Conservation (phyloP, 192 early-diverging fungal species). For the Dissophora ornata region DNA sequence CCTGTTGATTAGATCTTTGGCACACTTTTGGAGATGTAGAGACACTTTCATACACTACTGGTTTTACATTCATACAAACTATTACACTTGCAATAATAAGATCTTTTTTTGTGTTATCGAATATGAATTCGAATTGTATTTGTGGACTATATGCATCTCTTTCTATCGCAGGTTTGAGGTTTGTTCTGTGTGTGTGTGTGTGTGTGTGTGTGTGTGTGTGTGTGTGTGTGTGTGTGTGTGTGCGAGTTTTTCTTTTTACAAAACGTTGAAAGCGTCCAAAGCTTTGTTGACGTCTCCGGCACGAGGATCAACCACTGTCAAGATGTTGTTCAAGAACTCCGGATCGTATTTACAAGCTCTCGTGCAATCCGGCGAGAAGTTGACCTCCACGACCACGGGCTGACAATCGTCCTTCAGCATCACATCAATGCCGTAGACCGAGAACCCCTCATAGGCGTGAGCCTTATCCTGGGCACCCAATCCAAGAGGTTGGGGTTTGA, state of each 20-base stretch:
- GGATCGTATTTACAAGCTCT: slow-evolving; percentile 61
- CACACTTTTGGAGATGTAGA: slow-evolving; percentile 44
- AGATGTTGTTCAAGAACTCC: slow-evolving; percentile 61
- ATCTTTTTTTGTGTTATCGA: no score
- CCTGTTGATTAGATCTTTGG: slow-evolving; percentile 32
- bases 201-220: background rate
- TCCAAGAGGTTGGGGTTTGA: slow-evolving; percentile 56
- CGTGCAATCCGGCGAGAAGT: slow-evolving; percentile 60
- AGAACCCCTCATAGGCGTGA: slow-evolving; percentile 48
- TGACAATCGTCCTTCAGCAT: slow-evolving; percentile 58
- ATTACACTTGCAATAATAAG: no score
- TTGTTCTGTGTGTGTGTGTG: background rate
- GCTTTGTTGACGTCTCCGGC: slow-evolving; percentile 56
- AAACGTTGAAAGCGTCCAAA: slow-evolving; percentile 50
- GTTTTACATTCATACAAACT: no score
- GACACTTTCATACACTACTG: background rate
- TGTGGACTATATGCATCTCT: no score
- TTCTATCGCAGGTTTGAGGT: no score
- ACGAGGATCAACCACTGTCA: slow-evolving; percentile 59
- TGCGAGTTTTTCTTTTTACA: slow-evolving; percentile 27
- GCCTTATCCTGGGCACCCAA: slow-evolving; percentile 33
- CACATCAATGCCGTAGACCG: slow-evolving; percentile 61
- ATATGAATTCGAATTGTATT: no score
- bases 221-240: background rate
- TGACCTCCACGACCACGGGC: slow-evolving; percentile 58